Percentiles rank a stretch among this genome's conserved stretches.
Conservation (phyloP, 1,284 basidiomycete genomes). For the Ceratobasidium theobromae region DNA sequence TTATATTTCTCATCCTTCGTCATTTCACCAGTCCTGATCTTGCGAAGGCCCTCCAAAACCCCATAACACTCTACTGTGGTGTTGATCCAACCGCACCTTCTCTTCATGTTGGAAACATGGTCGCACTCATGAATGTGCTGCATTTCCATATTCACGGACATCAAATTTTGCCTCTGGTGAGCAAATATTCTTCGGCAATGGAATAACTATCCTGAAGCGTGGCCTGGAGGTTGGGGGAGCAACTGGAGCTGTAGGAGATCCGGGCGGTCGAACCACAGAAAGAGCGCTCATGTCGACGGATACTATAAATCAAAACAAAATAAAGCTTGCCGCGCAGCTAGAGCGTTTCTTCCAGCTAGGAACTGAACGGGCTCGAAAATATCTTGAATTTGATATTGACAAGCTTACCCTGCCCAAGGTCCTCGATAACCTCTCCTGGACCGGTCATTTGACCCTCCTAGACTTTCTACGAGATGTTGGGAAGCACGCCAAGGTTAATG, state of each 20-base stretch:
- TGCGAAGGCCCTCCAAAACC: constrained; percentile 35
- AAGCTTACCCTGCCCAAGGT: constrained; percentile 47
- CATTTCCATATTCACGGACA: constrained; percentile 89
- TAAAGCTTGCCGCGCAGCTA: constrained; percentile 65
- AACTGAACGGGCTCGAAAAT: constrained; percentile 56
- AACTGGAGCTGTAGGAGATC: constrained; percentile 96
- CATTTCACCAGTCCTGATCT: constrained; percentile 19
- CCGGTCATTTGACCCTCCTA: constrained; percentile 68
- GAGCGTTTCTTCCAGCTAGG: constrained; percentile 72
- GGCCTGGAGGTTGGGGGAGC: constrained; percentile 86
- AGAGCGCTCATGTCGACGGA: constrained; percentile 66
- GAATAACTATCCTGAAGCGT: background rate
- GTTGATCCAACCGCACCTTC: constrained; percentile 90
- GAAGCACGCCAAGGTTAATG: constrained; percentile 77
- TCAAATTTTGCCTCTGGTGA: constrained; percentile 75
- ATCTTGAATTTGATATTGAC: constrained; percentile 29
- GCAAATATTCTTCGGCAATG: constrained; percentile 38
- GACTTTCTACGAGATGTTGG: constrained; percentile 87
- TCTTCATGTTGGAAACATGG: constrained; percentile 90
- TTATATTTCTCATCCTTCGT: background rate
- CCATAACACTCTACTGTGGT: constrained; percentile 75
- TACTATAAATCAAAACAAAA: constrained; percentile 69
- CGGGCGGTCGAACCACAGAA: constrained; percentile 85
- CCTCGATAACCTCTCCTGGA: constrained; percentile 87
- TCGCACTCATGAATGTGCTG: constrained; percentile 82